phyloP scores from a whole-genome alignment of 164 flowering plant species.

The Berberis vulgaris region DNA sequence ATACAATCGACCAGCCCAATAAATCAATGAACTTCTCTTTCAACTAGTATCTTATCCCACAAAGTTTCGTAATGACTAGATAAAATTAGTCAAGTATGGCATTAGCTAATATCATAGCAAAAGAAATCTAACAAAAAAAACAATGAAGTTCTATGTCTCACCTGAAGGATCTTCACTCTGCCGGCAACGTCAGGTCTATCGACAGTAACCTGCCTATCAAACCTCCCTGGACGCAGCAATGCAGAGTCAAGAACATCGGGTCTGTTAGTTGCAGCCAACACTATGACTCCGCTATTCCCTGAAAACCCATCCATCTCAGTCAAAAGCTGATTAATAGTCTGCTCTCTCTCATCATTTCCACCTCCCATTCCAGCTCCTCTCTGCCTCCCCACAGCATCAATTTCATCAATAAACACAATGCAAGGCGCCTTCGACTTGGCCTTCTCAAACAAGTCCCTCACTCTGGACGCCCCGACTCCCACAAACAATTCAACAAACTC shows the following conservation, averaged over 20 bases:
- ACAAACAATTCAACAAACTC: slow-evolving; percentile 95
- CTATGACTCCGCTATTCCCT: slow-evolving; percentile 84
- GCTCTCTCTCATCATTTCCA: slow-evolving; percentile 97
- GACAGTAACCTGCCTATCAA: slow-evolving; percentile 90
- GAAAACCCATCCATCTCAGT: slow-evolving; percentile 98
- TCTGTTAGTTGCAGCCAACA: slow-evolving; percentile 88
- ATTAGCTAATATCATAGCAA: too few species aligned
- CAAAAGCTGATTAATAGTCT: slow-evolving; percentile 88
- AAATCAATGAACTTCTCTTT: too few species aligned
- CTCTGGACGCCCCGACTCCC: slow-evolving; percentile 97
- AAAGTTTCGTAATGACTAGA: too few species aligned
- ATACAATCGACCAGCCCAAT: too few species aligned
- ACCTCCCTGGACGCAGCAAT: slow-evolving; percentile 92
- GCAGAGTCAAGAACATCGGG: slow-evolving; percentile 97
- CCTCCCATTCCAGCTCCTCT: slow-evolving; percentile 95
- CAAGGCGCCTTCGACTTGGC: slow-evolving; percentile 93
- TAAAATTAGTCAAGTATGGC: too few species aligned
- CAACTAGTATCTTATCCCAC: too few species aligned
- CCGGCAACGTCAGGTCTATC: slow-evolving; percentile 97
- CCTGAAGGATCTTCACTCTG: slow-evolving; percentile 89
- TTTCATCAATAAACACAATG: slow-evolving; percentile 96
- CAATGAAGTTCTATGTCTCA: slow-evolving; percentile 12
- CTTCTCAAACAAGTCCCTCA: slow-evolving; percentile 89
- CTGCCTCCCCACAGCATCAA: slow-evolving; percentile 99
- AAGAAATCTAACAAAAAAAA: not conserved